Evolutionary conservation across 179 eudicot genomes (phyloP), one percentile per base, ranked within the genome.

Genomic region (Spinacia oleracea): DNA sequence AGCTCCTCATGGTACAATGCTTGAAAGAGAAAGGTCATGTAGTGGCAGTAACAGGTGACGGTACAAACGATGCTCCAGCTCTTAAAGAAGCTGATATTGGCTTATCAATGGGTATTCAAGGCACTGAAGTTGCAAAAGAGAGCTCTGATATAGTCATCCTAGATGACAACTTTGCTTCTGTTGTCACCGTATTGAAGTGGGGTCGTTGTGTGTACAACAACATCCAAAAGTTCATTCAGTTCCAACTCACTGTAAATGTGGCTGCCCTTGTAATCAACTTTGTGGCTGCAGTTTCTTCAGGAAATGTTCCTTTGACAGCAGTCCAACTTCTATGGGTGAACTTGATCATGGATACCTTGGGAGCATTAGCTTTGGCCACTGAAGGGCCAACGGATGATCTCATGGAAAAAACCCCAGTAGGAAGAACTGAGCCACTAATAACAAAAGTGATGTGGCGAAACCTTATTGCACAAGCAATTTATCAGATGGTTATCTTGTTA

Each of bases 81-180:
- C 79, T 87, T 2, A 85, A 85, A 45, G 89, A 88, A 59, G 87
- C 90, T 1, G 89, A 88, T 18, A 81, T 86, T 64, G 91, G 91
- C 6, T 87, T 88, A 31, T 86, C 89, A 0, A 86, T 88, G 91
- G 91, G 91, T 9, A 82, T 88, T 45, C 91, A 88, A 42, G 91
- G 91, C 1, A 88, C 89, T 10, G 91, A 88, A 78, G 90, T 88
- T 18, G 90, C 87, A 1, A 88, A 88, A 73, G 89, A 88, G 53
- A 82, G 89, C 72, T 88, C 90, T 0, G 90, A 88, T 56, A 88
- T 88, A 23, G 86, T 88, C 42, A 88, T 88, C 56, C 68, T 88
- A 72, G 89, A 88, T 72, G 90, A 86, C 40, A 83, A 86, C 53
- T 88, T 88, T 25, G 73, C 81, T 70, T 86, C 89, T 7, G 84